Evolutionary conservation across 805 yeast species (phyloP), one percentile per base, ranked within the genome.

Genomic region (Ogataea thermomethanolica): DNA sequence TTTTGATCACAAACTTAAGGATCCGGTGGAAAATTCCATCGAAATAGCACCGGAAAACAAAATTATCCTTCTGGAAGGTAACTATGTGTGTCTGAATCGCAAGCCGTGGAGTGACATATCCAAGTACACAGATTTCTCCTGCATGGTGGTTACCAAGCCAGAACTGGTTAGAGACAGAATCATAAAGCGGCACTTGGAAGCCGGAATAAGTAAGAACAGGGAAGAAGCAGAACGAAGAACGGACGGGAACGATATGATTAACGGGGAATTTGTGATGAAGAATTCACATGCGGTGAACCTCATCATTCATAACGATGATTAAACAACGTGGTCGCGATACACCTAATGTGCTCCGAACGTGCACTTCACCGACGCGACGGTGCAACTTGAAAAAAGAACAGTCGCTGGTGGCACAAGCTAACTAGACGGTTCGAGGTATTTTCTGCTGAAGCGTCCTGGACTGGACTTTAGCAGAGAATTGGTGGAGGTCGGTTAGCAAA

Each of bases 1-100:
- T 36, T 69, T 69, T 47, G 70, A 66, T 48, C 74, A 69, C 48
- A 51, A 55, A 31, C 22, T 58, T 24, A 69, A 69, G 40, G 73
- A 69, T 48, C 74, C 73, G 1, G 56, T 57, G 7, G 69, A 64
- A 35, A 50, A 60, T 35, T 64, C 61, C 32, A 60, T 67, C 11
- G 37, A 9, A 17, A 61, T 69, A 8, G 46, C 40, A 6, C 54
- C 61, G 2, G 59, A 55, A 1, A 45, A 51, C 2, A 39, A 49
- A 29, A 55, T 68, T 3, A 53, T 69, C 12, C 44, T 69, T 7
- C 45, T 69, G 5, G 74, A 69, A 46, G 74, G 74, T 2, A 67
- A 67, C 44, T 69, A 69, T 44, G 64, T 69, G 13, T 57, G 57
- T 12, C 49, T 67, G 40, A 53, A 55, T 27, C 68, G 61, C 22